These are phyloP conservation scores for Sporopachydermia lactativora DNA, from an alignment of 805 yeast genomes.

Conservation along the genomic window DNA sequence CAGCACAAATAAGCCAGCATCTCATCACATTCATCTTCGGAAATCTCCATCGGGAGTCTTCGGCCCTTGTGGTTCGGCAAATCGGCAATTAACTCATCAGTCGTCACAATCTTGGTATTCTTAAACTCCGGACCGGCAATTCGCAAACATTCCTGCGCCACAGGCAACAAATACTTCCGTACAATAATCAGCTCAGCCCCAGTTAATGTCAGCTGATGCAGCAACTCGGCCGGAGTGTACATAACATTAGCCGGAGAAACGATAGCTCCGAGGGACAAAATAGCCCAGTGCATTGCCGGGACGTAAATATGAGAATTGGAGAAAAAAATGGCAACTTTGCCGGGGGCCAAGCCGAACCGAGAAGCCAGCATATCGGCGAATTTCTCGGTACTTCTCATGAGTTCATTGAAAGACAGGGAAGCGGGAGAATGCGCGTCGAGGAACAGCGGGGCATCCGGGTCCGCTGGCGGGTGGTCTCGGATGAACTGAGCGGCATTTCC, in stretches of 20 bases:
- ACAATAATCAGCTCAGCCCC: not conserved
- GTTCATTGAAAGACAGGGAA: not conserved
- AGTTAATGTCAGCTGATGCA: not conserved
- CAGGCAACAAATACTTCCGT: not conserved
- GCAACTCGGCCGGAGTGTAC: not conserved
- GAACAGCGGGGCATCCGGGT: not conserved
- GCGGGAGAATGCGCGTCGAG: not conserved
- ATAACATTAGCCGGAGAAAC: not conserved
- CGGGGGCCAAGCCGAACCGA: constrained; percentile 11
- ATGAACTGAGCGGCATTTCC: not conserved
- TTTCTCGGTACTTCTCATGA: constrained; percentile 7
- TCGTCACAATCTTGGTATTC: not conserved
- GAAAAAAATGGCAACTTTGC: constrained; percentile 18
- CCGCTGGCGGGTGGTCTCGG: not conserved
- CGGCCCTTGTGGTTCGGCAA: not conserved
- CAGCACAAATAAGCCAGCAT: not conserved
- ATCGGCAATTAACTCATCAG: not conserved
- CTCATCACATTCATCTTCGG: not conserved
- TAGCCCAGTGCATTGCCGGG: constrained; percentile 14
- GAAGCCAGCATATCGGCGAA: constrained; percentile 12
- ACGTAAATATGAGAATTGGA: constrained; percentile 16
- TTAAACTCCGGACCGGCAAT: not conserved
- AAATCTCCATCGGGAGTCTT: not conserved
- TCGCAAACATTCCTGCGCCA: not conserved
- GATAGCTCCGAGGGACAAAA: not conserved